Evolutionary conservation across 2,329 filamentous ascomycete species (phyloP).

Genomic region (Onygenales sp.): DNA sequence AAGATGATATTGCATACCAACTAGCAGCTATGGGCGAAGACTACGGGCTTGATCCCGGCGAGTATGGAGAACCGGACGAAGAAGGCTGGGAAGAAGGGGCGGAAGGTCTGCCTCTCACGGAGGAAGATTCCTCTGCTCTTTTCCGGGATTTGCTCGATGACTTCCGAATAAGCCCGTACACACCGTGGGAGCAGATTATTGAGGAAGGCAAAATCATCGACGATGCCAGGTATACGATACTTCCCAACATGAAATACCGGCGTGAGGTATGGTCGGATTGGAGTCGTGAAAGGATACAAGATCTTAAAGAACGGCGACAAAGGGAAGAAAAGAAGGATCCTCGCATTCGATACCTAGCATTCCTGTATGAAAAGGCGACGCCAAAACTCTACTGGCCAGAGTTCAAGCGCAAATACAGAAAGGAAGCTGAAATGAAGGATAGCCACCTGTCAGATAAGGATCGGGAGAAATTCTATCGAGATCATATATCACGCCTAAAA

Average conservation of each 20-base stretch:
- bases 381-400: conserved; percentile 96
- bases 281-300: conserved; percentile 66
- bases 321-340: conserved; percentile 76
- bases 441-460: conserved; percentile 37
- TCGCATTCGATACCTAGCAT: conserved; percentile 67
- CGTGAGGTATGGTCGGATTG: conserved; percentile 78
- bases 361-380: conserved; percentile 72
- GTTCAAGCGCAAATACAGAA: conserved; percentile 84
- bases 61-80: conserved; percentile 57
- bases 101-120: conserved; percentile 60
- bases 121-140: conserved; percentile 65
- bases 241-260: conserved; percentile 70
- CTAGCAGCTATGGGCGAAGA: conserved; percentile 79
- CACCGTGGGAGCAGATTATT: conserved; percentile 81
- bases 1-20: conserved; percentile 90
- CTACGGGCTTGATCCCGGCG: conserved; percentile 68
- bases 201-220: conserved; percentile 74
- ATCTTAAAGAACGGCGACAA: conserved; percentile 61
- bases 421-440: conserved; percentile 61
- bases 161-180: conserved; percentile 72
- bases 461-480: conserved; percentile 40
- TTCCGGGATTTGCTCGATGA: conserved; percentile 86
- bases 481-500: conserved; percentile 38
- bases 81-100: conserved; percentile 50
- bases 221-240: conserved; percentile 75